Evolutionary conservation across 2,329 filamentous ascomycete genomes (phyloP), one percentile per base, ranked within the genome.

Genomic region (Zalaria obscura): DNA sequence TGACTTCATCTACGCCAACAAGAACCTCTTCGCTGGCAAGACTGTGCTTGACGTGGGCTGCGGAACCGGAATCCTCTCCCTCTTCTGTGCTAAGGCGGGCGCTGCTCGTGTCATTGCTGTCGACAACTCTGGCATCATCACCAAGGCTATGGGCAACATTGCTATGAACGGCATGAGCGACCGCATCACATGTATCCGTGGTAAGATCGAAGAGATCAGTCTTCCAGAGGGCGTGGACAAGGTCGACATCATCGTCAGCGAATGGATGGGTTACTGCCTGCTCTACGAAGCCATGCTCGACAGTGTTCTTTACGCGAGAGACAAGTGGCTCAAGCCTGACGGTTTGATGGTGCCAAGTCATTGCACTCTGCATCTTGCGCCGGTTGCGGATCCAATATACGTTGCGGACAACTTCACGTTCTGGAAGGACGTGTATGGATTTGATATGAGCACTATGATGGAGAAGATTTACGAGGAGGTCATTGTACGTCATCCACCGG

Each of bases 251-350:
- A 94, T 96, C 56, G 80, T 96, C 46, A 93, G 84, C 45, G 88
- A 96, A 61, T 96, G 88, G 88, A 96, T 96, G 88, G 88, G 88
- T 27, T 96, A 96, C 59, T 84, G 80, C 48, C 72, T 95, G 11
- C 72, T 95, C 4, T 96, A 93, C 60, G 88, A 96, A 63, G 86
- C 87, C 42, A 96, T 96, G 88, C 76, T 96, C 27, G 86, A 91
- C 48, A 93, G 85, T 38, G 85, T 96, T 25, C 72, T 96, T 39
- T 89, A 78, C 55, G 89, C 89, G 35, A 75, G 88, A 46, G 88
- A 96, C 63, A 78, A 76, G 51, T 95, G 94, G 60, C 76, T 96
- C 25, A 78, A 75, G 45, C 75, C 80, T 1, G 80, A 76, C 42
- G 88, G 88, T 10, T 69, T 95, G 40, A 78, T 96, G 66, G 82